A percentile compares a stretch with the other conserved stretches of the same genome.
These are phyloP conservation scores for Jimgerdemannia flammicorona DNA, from an alignment of 192 early-diverging fungal genomes.

Conservation along the genomic window DNA sequence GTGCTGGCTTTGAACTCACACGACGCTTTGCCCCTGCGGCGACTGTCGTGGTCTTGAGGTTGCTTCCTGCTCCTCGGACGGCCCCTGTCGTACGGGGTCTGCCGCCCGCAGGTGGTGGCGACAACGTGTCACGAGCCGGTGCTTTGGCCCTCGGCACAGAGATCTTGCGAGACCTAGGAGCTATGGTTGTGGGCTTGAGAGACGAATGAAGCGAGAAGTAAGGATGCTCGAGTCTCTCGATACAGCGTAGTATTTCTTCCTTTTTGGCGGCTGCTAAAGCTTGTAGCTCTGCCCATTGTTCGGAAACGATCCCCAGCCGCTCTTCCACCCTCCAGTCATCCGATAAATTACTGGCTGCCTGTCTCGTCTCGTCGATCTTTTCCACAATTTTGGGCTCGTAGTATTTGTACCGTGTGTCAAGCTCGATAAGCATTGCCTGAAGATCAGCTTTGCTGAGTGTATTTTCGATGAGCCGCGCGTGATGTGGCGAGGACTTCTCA, in stretches of 20 bases:
- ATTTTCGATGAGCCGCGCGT: conserved; percentile 11
- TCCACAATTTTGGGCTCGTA: conserved; percentile 39
- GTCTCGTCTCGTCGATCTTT: conserved; percentile 25
- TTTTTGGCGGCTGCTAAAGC: conserved; percentile 36
- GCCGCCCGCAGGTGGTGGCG: not conserved
- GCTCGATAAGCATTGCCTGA: conserved; percentile 33
- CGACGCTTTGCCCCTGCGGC: not conserved
- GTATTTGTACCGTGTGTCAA: conserved; percentile 37
- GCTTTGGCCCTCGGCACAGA: not conserved
- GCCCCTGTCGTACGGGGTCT: not conserved
- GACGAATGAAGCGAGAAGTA: conserved; percentile 18
- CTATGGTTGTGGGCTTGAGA: not conserved
- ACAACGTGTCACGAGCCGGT: not conserved
- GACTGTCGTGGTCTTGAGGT: not conserved
- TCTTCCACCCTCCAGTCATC: conserved; percentile 42
- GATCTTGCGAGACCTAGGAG: not conserved
- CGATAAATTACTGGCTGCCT: conserved; percentile 17
- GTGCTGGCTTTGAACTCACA: not conserved
- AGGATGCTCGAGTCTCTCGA: conserved; percentile 25
- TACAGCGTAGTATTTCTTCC: conserved; percentile 34
- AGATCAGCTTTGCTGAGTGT: conserved; percentile 26
- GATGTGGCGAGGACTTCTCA: conserved; percentile 20
- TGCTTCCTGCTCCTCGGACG: not conserved
- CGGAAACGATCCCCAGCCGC: conserved; percentile 31
- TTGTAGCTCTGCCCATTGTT: conserved; percentile 48